Evolutionary conservation across 257 asterid species (phyloP), one percentile per base, ranked within the genome.

Genomic region (Jaltomata sinuosa): DNA sequence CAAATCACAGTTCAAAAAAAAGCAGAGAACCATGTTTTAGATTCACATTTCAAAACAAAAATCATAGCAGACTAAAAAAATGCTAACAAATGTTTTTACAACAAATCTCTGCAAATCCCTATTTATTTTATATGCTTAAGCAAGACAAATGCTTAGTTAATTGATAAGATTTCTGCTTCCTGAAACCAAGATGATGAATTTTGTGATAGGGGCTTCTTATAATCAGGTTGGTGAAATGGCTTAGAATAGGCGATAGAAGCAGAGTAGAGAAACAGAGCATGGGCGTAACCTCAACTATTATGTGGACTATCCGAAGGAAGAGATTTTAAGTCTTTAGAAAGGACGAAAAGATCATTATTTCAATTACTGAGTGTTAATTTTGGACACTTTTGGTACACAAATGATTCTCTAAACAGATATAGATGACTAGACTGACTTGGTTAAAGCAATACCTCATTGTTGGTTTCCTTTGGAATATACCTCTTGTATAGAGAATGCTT

Each of bases 1-100:
- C 82, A 81, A 79, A 68, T 83, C 85, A 83, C 76, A 65, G 78
- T 80, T 31, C 72, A 84, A 11, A 22, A n/a, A 45, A 67, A 38
- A 83, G n/a, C n/a, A 67, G 40, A 68, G 64, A 64, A 65, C 11
- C 52, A n/a, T 83, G 34, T 19, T 65, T 55, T 31, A 22, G 80
- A 83, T 67, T 67, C 34, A 36, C 21, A 50, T 38, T 38, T 45
- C 25, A 47, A 67, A 34, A 67, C 79, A 83, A 77, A 49, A 77
- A 74, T 25, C 81, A 27, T 49, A 77, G 45, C 19, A 77, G 31
- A 16, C 5, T 27, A 27, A 27, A 36, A 49, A 49, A 27, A 49
- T 27, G 59, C 1, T 27, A 9, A n/a, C n/a, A n/a, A 29, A 62
- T 27, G 14, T 29, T 49, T 49, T 49, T 77, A 77, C 42, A 49